Conservation (phyloP, 805 yeast species). For the Lipomyces yamadae region DNA sequence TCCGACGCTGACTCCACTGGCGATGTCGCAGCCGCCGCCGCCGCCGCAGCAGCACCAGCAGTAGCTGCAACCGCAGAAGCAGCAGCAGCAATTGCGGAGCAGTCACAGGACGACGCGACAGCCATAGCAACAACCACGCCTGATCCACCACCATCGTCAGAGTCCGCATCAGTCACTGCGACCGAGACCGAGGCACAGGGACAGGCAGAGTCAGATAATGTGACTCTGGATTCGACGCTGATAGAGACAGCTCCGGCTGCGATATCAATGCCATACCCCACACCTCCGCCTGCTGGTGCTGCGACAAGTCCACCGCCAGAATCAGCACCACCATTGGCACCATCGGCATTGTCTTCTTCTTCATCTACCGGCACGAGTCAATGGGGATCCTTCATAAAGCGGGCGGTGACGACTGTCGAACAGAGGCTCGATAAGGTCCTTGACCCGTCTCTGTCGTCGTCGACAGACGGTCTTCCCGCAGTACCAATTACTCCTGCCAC, state of each 20-base stretch:
- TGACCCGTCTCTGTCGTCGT: slow-evolving; percentile 23
- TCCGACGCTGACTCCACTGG: slow-evolving; percentile 2
- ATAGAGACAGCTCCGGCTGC: background rate
- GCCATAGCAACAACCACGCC: background rate
- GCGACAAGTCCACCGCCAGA: background rate
- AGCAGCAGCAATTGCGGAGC: background rate
- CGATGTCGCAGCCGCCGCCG: too few relatives aligned
- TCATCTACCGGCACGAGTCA: slow-evolving; percentile 17
- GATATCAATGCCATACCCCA: background rate
- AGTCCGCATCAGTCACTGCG: background rate
- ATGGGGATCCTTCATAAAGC: slow-evolving; percentile 46
- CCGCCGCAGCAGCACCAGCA: too few relatives aligned
- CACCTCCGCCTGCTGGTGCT: background rate
- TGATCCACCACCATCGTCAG: background rate
- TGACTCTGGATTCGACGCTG: background rate
- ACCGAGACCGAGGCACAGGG: background rate
- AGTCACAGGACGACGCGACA: background rate
- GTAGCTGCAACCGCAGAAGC: background rate
- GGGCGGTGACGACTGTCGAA: slow-evolving; percentile 52
- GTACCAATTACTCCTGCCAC: slow-evolving; percentile 7
- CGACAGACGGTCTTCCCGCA: slow-evolving; percentile 3
- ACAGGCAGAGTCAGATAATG: too few relatives aligned
- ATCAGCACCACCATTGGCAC: background rate
- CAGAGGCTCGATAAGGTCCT: slow-evolving; percentile 49
- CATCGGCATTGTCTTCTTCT: background rate